Conservation (phyloP, 805 yeast species). For the Aciculoconidium aculeatum region DNA sequence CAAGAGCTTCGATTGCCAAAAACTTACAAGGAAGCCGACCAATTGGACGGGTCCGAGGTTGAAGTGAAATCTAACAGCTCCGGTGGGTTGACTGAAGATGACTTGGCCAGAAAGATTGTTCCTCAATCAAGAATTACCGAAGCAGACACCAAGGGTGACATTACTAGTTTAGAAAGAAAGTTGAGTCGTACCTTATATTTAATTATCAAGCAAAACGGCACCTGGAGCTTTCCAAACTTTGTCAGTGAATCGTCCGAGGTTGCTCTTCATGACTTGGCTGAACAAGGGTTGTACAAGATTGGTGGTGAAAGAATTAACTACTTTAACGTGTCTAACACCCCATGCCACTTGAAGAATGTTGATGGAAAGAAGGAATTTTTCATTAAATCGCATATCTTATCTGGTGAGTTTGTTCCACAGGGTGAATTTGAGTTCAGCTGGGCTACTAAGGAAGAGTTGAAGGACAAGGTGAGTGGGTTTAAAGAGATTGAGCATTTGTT, state of each 20-base stretch:
- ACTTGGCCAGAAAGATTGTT: constrained; percentile 60
- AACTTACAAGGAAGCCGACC: constrained; percentile 38
- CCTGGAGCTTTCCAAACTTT: constrained; percentile 86
- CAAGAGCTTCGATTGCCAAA: constrained; percentile 76
- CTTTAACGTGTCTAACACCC: constrained; percentile 88
- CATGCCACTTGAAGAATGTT: constrained; percentile 53
- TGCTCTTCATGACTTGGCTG: constrained; percentile 69
- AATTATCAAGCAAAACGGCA: constrained; percentile 43
- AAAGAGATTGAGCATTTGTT: constrained; percentile 47
- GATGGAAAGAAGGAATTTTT: constrained; percentile 50
- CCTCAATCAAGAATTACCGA: constrained; percentile 69
- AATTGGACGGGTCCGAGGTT: constrained; percentile 14
- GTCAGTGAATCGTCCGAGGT: constrained; percentile 28
- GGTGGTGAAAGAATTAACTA: constrained; percentile 79
- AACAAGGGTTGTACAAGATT: constrained; percentile 58
- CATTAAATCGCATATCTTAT: constrained; percentile 81
- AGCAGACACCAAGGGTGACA: constrained; percentile 65
- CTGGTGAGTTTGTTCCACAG: constrained; percentile 62
- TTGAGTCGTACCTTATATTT: constrained; percentile 77
- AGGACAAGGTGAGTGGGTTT: constrained; percentile 45
- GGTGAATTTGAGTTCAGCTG: constrained; percentile 57
- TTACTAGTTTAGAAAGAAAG: constrained; percentile 68
- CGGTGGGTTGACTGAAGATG: constrained; percentile 28
- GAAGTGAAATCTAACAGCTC: constrained; percentile 18
- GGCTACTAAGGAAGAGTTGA: constrained; percentile 78